These are phyloP conservation scores for Aureobasidium sp. DNA, from an alignment of 2,329 filamentous ascomycete species.

Conservation along the genomic window DNA sequence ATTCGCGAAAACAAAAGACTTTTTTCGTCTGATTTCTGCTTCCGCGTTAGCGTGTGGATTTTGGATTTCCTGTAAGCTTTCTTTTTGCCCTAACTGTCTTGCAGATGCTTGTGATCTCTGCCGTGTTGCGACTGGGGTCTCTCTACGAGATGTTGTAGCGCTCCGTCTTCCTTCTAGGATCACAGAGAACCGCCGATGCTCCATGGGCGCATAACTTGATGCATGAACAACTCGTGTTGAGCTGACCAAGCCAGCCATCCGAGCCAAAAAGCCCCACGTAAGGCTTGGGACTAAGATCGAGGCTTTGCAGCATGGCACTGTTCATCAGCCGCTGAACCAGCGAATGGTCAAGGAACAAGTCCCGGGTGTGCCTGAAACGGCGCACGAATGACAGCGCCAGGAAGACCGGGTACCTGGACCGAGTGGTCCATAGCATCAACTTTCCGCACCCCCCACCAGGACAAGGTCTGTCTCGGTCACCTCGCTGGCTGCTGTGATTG, in stretches of 20 bases:
- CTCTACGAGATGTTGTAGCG: neutral
- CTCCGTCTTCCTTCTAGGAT: neutral
- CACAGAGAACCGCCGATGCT: neutral
- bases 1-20: neutral
- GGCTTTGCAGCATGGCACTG: slow-evolving; percentile 11
- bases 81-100: neutral
- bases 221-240: neutral
- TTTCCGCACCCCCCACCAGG: slow-evolving; percentile 2
- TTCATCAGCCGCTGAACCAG: slow-evolving; percentile 16
- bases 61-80: neutral
- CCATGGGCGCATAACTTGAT: neutral
- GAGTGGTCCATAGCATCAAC: slow-evolving; percentile 10
- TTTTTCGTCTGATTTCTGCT: neutral
- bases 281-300: neutral
- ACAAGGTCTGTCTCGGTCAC: neutral
- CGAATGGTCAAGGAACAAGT: slow-evolving; percentile 14
- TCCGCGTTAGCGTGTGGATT: neutral
- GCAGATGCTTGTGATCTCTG: slow-evolving; percentile 2
- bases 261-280: neutral
- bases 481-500: slow-evolving; percentile 9
- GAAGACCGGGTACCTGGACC: slow-evolving; percentile 13
- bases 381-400: slow-evolving; percentile 13
- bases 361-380: slow-evolving; percentile 13
- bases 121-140: neutral
- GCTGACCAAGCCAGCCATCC: neutral